Evolutionary conservation across 371 early-diverging fungal species (phyloP).

Genomic region (Mycotypha africana): DNA sequence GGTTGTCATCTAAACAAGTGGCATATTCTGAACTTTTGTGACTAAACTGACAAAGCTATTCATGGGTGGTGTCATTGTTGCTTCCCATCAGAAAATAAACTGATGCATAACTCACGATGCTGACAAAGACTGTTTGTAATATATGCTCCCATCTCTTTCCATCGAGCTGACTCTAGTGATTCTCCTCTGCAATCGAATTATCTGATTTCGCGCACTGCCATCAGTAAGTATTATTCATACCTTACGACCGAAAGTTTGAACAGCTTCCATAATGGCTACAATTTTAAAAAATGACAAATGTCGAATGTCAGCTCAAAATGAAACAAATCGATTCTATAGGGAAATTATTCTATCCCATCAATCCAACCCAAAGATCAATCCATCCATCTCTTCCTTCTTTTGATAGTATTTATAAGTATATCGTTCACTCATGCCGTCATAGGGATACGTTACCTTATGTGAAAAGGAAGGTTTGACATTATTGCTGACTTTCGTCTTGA

Average conservation of each 20-base stretch:
- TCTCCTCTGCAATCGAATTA: too few species aligned
- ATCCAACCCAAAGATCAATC: conserved; percentile 5
- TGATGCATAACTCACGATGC: too few species aligned
- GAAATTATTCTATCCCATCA: conserved; percentile 2
- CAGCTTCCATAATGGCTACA: conserved; percentile 36
- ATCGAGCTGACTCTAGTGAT: too few species aligned
- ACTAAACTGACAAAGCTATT: too few species aligned
- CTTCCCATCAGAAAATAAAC: too few species aligned
- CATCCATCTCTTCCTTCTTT: conserved; percentile 10
- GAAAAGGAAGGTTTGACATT: conserved; percentile 12
- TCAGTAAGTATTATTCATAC: too few species aligned
- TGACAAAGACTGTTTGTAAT: too few species aligned
- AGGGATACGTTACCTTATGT: conserved; percentile 12
- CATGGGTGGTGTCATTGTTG: too few species aligned
- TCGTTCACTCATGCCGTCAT: background rate
- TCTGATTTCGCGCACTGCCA: too few species aligned
- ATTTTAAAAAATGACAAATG: background rate
- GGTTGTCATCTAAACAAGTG: too few species aligned
- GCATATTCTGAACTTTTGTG: too few species aligned
- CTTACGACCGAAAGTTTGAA: conserved; percentile 51
- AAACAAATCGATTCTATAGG: background rate
- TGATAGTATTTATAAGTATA: background rate
- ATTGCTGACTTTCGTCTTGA: conserved; percentile 6
- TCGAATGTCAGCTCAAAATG: background rate
- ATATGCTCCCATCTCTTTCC: too few species aligned